Percentiles rank a stretch among this genome's conserved stretches.
Conservation (phyloP, 2,329 filamentous ascomycete species). For the Neospermospora avenae region DNA sequence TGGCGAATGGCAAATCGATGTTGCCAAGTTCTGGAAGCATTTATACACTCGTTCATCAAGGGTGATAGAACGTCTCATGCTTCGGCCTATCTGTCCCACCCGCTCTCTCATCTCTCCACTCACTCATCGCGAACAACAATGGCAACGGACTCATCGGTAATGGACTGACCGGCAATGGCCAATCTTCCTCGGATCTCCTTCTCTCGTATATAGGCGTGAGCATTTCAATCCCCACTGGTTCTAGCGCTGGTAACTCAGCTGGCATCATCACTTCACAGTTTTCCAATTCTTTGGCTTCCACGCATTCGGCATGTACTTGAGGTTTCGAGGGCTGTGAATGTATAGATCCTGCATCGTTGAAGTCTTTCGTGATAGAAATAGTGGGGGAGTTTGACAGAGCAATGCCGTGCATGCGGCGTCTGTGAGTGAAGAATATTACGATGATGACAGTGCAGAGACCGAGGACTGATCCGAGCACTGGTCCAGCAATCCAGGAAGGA, state of each 20-base stretch:
- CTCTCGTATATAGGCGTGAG: slow-evolving; percentile 16
- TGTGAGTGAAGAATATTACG: slow-evolving; percentile 29
- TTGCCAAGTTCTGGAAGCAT: too few species aligned
- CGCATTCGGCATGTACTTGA: slow-evolving; percentile 24
- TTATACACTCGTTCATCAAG: slow-evolving; percentile 15
- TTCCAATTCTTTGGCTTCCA: slow-evolving; percentile 22
- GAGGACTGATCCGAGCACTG: slow-evolving; percentile 27
- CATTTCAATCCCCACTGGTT: slow-evolving; percentile 29
- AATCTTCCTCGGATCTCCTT: slow-evolving; percentile 15
- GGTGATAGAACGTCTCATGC: slow-evolving; percentile 31
- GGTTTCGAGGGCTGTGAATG: slow-evolving; percentile 13
- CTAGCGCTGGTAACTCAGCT: slow-evolving; percentile 25
- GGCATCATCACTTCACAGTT: slow-evolving; percentile 21
- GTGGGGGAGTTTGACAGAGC: neutral
- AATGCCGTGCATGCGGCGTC: slow-evolving; percentile 13
- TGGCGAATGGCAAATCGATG: too few species aligned
- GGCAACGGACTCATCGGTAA: slow-evolving; percentile 25
- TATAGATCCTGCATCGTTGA: neutral
- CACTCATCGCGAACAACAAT: slow-evolving; percentile 25
- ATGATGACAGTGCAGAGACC: slow-evolving; percentile 28
- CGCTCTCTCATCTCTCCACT: slow-evolving; percentile 25
- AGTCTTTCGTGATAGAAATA: neutral
- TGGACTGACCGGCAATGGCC: slow-evolving; percentile 14
- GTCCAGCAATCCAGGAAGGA: slow-evolving; percentile 28
- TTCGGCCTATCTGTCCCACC: slow-evolving; percentile 15